Base-by-base conservation (phyloP, 495 filamentous ascomycete species). In the Penicillium lividum region DNA sequence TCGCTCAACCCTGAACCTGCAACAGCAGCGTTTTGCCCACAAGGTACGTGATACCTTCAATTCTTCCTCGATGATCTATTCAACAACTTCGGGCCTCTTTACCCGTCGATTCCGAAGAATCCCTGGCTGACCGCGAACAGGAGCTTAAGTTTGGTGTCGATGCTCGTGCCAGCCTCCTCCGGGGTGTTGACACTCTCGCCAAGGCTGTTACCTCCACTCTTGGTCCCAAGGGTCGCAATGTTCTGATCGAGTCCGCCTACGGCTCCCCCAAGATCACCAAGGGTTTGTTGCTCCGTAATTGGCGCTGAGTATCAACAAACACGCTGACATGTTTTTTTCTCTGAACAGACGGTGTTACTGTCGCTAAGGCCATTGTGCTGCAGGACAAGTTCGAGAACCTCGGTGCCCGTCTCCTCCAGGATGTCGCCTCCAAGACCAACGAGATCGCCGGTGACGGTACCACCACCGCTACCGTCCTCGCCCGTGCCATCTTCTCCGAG, bases 321-420 rank as follows among this genome's bases (percentile, higher is more conserved):
- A 44, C 15, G 27, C 55, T 64, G 54, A 51, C 33, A 22, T 53
- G 9, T 57, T 57, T 34, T 51, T 30, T 46, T 46, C 27, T 27
- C 25, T 25, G 28, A 33, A 47, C 62, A 96, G 92, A 97, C 76
- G 92, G 92, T 87, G 92, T 97, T 36, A 96, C 90, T 62, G 92
- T 97, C 68, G 92, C 92, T 65, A 89, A 86, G 79, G 93, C 93
- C 55, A 91, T 98, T 66, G 86, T 85, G 61, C 85, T 98, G 48
- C 86, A 98, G 84, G 94, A 98, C 82, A 98, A 98, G 77, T 98
- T 97, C 77, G 95, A 98, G 81, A 98, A 98, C 82, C 89, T 98
- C 64, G 94, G 94, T 76, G 95, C 95, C 63, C 89, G 90, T 68
- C 85, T 98, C 56, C 84, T 98, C 64, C 93, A 97, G 81, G 94